These are phyloP conservation scores for Geotrichum aggregatum DNA, from an alignment of 1,139 yeast genomes.

Conservation along the genomic window DNA sequence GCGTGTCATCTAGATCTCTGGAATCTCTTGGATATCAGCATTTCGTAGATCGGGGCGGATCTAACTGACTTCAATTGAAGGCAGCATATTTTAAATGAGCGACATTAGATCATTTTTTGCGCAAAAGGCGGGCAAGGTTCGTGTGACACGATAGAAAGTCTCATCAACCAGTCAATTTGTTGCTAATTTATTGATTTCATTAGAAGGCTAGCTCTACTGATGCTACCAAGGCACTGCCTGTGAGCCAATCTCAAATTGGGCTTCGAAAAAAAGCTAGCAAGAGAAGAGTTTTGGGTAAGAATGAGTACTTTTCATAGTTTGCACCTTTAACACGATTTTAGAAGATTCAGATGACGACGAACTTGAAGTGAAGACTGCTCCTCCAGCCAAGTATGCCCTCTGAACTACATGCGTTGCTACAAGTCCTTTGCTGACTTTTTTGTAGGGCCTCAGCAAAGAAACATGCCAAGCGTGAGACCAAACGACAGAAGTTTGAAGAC, in stretches of 20 bases:
- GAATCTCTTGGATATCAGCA: no score
- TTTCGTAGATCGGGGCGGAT: no score
- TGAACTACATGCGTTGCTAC: neutral
- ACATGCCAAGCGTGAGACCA: constrained; percentile 9
- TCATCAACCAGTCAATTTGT: no score
- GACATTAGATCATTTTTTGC: constrained; percentile 19
- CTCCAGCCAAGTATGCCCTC: neutral
- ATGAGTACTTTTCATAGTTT: neutral
- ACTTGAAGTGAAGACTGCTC: constrained; percentile 5
- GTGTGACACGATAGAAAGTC: neutral
- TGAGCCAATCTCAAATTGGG: neutral
- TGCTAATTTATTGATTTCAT: neutral
- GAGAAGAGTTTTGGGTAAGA: constrained; percentile 17
- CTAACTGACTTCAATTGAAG: no score
- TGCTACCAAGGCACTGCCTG: constrained; percentile 7
- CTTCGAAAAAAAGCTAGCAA: constrained; percentile 10
- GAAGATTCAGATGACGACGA: constrained; percentile 21
- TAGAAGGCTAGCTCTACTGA: neutral
- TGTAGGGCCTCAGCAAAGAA: constrained; percentile 8
- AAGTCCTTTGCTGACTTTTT: neutral
- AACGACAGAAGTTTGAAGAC: constrained; percentile 20
- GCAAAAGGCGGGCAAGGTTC: constrained; percentile 14
- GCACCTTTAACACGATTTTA: neutral
- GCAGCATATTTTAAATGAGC: constrained; percentile 7
- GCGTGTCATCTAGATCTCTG: neutral